Evolutionary conservation across 805 yeast genomes (phyloP).

Genomic region (Nakazawaea ambrosiae): DNA sequence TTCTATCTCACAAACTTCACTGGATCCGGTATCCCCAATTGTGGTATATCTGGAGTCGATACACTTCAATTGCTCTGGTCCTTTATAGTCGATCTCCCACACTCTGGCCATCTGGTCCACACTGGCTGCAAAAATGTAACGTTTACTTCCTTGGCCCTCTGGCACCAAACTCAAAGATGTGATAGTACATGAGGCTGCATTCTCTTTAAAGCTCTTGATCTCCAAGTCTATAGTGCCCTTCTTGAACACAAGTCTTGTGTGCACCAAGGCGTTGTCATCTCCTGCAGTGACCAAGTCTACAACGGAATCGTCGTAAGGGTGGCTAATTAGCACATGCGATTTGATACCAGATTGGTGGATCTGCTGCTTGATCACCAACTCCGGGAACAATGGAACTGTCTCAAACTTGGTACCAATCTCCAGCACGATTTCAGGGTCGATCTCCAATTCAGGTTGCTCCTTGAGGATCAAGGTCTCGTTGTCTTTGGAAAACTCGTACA

Average conservation of each 20-base stretch:
- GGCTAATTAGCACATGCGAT: constrained; percentile 32
- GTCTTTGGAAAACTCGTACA: not conserved
- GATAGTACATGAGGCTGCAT: constrained; percentile 84
- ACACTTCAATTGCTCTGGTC: constrained; percentile 19
- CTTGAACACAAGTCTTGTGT: constrained; percentile 29
- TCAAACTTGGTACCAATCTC: constrained; percentile 5
- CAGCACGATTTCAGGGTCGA: constrained; percentile 3
- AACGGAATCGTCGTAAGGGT: constrained; percentile 3
- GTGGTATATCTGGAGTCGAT: constrained; percentile 56
- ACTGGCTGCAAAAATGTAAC: constrained; percentile 50
- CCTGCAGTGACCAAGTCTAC: constrained; percentile 68
- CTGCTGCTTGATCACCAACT: constrained; percentile 32
- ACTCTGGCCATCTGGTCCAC: constrained; percentile 74
- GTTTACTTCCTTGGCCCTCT: constrained; percentile 10
- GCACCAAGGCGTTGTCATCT: constrained; percentile 75
- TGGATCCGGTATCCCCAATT: constrained; percentile 85
- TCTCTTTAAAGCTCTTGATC: constrained; percentile 28
- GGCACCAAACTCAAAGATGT: constrained; percentile 47
- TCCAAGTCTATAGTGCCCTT: constrained; percentile 20
- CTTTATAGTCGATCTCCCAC: constrained; percentile 44
- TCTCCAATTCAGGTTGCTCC: not conserved
- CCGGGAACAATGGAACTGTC: constrained; percentile 16
- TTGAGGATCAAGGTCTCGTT: not conserved
- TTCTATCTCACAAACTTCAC: constrained; percentile 30
- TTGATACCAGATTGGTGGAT: constrained; percentile 87